Evolutionary conservation across 2,329 filamentous ascomycete genomes (phyloP).

Genomic region (Penicillium paneum): DNA sequence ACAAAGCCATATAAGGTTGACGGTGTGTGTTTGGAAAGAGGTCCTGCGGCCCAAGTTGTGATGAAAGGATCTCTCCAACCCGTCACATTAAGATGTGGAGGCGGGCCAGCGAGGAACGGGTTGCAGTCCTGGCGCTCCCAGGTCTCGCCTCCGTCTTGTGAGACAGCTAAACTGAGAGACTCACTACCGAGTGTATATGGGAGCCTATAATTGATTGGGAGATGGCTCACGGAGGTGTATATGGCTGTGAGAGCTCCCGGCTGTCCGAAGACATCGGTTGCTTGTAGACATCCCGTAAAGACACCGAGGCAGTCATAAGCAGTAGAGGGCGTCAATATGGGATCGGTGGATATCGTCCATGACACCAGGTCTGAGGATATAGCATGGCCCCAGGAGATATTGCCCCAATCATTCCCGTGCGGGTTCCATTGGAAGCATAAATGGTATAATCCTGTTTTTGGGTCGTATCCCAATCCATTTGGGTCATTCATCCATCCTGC

Average conservation of each 20-base stretch:
- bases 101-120: slow-evolving; percentile 38
- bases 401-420: slow-evolving; percentile 41
- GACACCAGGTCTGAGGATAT: slow-evolving; percentile 39
- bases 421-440: slow-evolving; percentile 47
- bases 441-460: slow-evolving; percentile 40
- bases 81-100: slow-evolving; percentile 35
- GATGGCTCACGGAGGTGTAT: slow-evolving; percentile 42
- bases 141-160: slow-evolving; percentile 37
- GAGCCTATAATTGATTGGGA: slow-evolving; percentile 43
- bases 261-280: slow-evolving; percentile 25
- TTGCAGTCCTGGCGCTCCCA: slow-evolving; percentile 39
- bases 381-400: slow-evolving; percentile 44
- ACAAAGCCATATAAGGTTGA: slow-evolving; percentile 47
- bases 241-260: slow-evolving; percentile 34
- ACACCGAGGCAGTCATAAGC: slow-evolving; percentile 42
- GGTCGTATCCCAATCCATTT: slow-evolving; percentile 43
- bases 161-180: slow-evolving; percentile 39
- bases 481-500: slow-evolving; percentile 48
- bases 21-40: slow-evolving; percentile 2
- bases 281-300: slow-evolving; percentile 43
- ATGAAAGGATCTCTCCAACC: slow-evolving; percentile 46
- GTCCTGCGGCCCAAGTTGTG: slow-evolving; percentile 13
- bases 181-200: slow-evolving; percentile 39
- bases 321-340: slow-evolving; percentile 33
- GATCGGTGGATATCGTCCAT: slow-evolving; percentile 33